Conservation (phyloP, 305 asterid genomes). For the Solanum hybrid region DNA sequence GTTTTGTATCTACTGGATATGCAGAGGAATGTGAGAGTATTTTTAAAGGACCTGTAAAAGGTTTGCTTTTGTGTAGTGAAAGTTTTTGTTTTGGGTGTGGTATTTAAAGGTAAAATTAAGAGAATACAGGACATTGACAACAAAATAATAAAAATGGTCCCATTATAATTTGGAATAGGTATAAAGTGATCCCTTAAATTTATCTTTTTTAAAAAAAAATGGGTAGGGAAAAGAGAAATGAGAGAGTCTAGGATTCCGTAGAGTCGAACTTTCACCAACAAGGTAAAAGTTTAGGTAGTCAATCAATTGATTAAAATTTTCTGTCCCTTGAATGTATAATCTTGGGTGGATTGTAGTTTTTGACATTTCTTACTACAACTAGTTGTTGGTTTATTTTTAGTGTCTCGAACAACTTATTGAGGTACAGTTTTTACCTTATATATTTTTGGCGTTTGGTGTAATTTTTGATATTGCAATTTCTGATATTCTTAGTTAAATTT, state of each 20-base stretch:
- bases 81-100: neutral
- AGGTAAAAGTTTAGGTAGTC: fast-evolving
- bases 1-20: neutral
- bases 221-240: neutral
- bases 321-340: neutral
- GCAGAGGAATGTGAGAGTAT: neutral
- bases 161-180: neutral
- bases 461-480: neutral
- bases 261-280: neutral
- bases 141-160: neutral
- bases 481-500: no score
- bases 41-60: neutral
- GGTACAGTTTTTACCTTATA: neutral
- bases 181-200: neutral
- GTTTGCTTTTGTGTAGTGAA: neutral
- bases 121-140: neutral
- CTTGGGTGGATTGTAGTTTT: neutral
- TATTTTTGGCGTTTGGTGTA: neutral
- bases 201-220: neutral
- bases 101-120: neutral
- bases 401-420: neutral
- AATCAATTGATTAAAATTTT: neutral
- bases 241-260: no score
- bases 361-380: neutral
- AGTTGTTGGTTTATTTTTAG: neutral